Percentiles rank a stretch among this genome's conserved stretches.
Evolutionary conservation across 2,329 filamentous ascomycete genomes (phyloP).

Genomic region (Colletotrichum paranaense): DNA sequence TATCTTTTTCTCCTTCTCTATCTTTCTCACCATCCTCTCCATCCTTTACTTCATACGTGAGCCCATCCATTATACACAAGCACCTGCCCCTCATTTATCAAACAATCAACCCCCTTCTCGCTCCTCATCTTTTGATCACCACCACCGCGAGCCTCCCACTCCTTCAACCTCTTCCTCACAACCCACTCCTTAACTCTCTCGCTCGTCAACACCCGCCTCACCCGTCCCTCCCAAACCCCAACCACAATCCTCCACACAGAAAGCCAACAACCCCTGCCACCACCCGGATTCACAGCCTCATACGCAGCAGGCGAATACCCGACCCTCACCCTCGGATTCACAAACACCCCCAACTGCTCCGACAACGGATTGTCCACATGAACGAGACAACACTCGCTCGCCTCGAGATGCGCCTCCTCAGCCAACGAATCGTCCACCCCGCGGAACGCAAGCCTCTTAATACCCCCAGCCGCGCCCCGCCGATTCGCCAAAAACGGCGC

Average conservation of each 20-base stretch:
- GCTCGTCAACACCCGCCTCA: constrained; percentile 55
- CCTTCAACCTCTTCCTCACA: constrained; percentile 50
- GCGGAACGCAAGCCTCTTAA: constrained; percentile 65
- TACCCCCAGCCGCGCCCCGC: neutral
- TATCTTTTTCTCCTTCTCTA: constrained; percentile 1
- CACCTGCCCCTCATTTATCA: constrained; percentile 73
- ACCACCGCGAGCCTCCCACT: constrained; percentile 49
- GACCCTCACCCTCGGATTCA: constrained; percentile 78
- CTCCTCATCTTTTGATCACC: constrained; percentile 40
- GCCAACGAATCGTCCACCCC: constrained; percentile 73
- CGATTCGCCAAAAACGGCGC: constrained; percentile 62
- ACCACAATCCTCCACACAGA: constrained; percentile 58
- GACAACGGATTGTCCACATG: constrained; percentile 76
- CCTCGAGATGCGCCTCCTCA: constrained; percentile 70
- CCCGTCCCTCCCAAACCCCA: constrained; percentile 70
- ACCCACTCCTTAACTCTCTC: constrained; percentile 42
- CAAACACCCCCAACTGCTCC: constrained; percentile 65
- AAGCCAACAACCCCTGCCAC: constrained; percentile 59
- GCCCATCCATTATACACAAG: constrained; percentile 68
- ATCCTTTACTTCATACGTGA: constrained; percentile 56
- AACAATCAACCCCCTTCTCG: constrained; percentile 62
- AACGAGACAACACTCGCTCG: constrained; percentile 83
- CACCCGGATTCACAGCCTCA: constrained; percentile 54
- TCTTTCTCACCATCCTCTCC: neutral
- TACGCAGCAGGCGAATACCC: constrained; percentile 70